These are phyloP conservation scores for Xylaria sp. DNA, from an alignment of 2,329 filamentous ascomycete genomes.

Conservation along the genomic window DNA sequence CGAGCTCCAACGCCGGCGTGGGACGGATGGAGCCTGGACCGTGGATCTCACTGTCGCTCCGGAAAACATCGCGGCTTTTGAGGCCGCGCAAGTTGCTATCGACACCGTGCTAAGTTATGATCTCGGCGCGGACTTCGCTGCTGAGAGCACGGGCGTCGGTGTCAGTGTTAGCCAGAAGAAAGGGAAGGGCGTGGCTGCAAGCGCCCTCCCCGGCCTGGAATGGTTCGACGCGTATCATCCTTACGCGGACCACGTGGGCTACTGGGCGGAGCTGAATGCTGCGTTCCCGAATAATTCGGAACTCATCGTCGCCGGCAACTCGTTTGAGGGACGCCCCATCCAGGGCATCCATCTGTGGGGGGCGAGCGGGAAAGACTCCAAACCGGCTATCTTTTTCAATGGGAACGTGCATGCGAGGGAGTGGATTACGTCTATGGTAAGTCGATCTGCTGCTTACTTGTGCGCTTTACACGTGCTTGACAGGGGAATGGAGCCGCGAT, in stretches of 20 bases:
- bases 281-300: slow-evolving; percentile 60
- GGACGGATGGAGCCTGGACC: slow-evolving; percentile 2
- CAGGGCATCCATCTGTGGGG: slow-evolving; percentile 69
- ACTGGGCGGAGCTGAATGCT: slow-evolving; percentile 58
- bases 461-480: background rate
- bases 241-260: slow-evolving; percentile 63
- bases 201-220: slow-evolving; percentile 49
- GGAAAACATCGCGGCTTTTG: slow-evolving; percentile 44
- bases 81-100: slow-evolving; percentile 7
- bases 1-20: slow-evolving; percentile 43
- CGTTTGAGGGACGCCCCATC: slow-evolving; percentile 62
- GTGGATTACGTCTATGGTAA: slow-evolving; percentile 67
- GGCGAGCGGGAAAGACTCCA: slow-evolving; percentile 55
- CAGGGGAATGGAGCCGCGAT: background rate
- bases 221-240: slow-evolving; percentile 67
- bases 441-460: slow-evolving; percentile 47
- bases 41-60: slow-evolving; percentile 52
- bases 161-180: background rate
- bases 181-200: background rate
- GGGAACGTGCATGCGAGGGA: slow-evolving; percentile 65
- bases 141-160: slow-evolving; percentile 37
- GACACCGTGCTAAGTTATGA: slow-evolving; percentile 45
- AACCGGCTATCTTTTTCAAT: slow-evolving; percentile 63
- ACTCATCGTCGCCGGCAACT: slow-evolving; percentile 59
- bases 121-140: slow-evolving; percentile 46